Conservation (phyloP, 257 asterid genomes). For the Capsicum rhomboideum region DNA sequence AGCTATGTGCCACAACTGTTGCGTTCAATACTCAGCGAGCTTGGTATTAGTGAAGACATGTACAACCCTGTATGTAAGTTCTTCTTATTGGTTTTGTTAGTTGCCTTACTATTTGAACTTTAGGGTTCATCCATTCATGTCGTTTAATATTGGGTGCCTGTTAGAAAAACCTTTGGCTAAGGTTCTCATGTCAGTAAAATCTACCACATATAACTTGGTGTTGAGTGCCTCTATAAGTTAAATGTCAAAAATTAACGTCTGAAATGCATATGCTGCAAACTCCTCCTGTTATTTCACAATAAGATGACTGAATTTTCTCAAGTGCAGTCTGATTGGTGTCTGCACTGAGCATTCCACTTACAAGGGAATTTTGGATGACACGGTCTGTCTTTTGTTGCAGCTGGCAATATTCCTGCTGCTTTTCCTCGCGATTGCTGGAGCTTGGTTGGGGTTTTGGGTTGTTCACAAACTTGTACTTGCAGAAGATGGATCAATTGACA, state of each 20-base stretch:
- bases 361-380: slow-evolving; percentile 4
- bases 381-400: slow-evolving; percentile 37
- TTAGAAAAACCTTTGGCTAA: neutral
- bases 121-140: neutral
- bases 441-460: slow-evolving; percentile 92
- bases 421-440: slow-evolving; percentile 68
- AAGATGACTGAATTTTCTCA: neutral
- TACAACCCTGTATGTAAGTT: slow-evolving; percentile 92
- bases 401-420: slow-evolving; percentile 49
- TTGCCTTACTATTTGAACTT: neutral
- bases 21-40: slow-evolving; percentile 41
- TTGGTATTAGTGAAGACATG: slow-evolving; percentile 82
- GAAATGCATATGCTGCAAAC: neutral
- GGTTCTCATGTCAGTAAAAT: neutral
- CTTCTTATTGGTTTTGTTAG: slow-evolving; percentile 19
- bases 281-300: neutral
- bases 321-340: neutral
- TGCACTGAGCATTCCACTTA: slow-evolving; percentile 4
- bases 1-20: slow-evolving; percentile 46
- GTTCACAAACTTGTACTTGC: slow-evolving; percentile 79
- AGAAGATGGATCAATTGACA: slow-evolving; percentile 72
- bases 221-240: neutral
- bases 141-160: neutral
- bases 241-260: neutral
- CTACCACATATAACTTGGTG: neutral